Percentiles rank a stretch among this genome's conserved stretches.
These are phyloP conservation scores for Sclerotinia subarctica DNA, from an alignment of 2,329 filamentous ascomycete genomes.

Conservation along the genomic window DNA sequence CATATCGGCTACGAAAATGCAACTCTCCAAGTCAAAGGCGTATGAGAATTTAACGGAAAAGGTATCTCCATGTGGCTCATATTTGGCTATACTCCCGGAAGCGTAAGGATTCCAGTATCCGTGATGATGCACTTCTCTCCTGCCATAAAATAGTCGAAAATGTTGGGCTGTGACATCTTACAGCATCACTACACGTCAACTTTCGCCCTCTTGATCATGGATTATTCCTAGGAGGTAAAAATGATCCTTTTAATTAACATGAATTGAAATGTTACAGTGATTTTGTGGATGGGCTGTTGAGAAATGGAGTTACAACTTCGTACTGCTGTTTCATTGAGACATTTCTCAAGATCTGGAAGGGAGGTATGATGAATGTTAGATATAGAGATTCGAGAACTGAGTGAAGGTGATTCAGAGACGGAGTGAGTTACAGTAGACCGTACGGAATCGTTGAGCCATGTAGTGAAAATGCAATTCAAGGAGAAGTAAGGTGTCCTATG, in stretches of 20 bases:
- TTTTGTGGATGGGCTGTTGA: no score
- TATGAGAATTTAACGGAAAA: conserved; percentile 70
- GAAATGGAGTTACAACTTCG: no score
- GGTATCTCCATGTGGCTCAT: conserved; percentile 82
- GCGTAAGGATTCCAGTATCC: conserved; percentile 75
- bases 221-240: conserved; percentile 47
- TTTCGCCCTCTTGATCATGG: conserved; percentile 78
- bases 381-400: conserved; percentile 45
- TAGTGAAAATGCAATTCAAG: conserved; percentile 59
- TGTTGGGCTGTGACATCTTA: conserved; percentile 71
- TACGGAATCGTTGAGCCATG: conserved; percentile 23
- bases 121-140: conserved; percentile 76
- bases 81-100: conserved; percentile 74
- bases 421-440: conserved; percentile 71
- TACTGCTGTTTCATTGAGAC: conserved; percentile 52
- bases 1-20: conserved; percentile 77
- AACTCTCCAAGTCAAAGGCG: conserved; percentile 82
- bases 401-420: conserved; percentile 55
- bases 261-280: no score
- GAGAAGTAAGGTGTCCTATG: conserved; percentile 68
- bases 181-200: conserved; percentile 72
- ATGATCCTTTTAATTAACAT: no score
- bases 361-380: conserved; percentile 75
- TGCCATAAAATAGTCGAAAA: conserved; percentile 78
- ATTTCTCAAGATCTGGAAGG: conserved; percentile 74